A percentile compares a stretch with the other conserved stretches of the same genome.
These are phyloP conservation scores for Brettanomyces bruxellensis DNA, from an alignment of 805 yeast species.

Conservation along the genomic window DNA sequence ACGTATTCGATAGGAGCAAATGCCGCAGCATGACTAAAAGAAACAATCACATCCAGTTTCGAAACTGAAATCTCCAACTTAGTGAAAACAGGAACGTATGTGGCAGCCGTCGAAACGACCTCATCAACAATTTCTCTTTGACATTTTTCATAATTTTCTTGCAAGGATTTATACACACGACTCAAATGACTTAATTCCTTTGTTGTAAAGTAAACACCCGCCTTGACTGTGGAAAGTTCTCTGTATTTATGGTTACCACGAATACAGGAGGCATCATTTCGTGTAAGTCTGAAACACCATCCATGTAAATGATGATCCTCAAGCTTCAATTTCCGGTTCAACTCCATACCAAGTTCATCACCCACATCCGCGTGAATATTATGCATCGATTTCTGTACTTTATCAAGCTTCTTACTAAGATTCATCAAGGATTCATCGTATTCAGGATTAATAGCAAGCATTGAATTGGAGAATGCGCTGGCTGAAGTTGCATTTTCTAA, in stretches of 20 bases:
- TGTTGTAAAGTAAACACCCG: slow-evolving; percentile 91
- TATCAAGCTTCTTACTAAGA: slow-evolving; percentile 50
- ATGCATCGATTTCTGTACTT: slow-evolving; percentile 44
- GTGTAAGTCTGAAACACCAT: slow-evolving; percentile 89
- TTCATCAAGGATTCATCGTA: slow-evolving; percentile 69
- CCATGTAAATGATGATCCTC: slow-evolving; percentile 86
- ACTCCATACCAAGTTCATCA: slow-evolving; percentile 69
- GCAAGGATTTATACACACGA: slow-evolving; percentile 45
- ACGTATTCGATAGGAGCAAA: slow-evolving; percentile 78
- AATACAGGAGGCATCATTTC: slow-evolving; percentile 77
- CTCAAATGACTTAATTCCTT: slow-evolving; percentile 51
- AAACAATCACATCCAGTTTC: slow-evolving; percentile 70
- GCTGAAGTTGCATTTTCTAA: slow-evolving; percentile 63
- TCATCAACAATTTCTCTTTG: slow-evolving; percentile 77
- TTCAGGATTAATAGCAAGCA: slow-evolving; percentile 76
- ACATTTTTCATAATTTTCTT: slow-evolving; percentile 59
- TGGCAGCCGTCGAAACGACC: slow-evolving; percentile 68
- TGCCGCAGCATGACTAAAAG: slow-evolving; percentile 79
- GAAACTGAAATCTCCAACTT: slow-evolving; percentile 57
- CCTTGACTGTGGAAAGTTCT: slow-evolving; percentile 87
- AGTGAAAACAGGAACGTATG: slow-evolving; percentile 73
- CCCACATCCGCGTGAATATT: slow-evolving; percentile 55
- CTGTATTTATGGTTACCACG: slow-evolving; percentile 54
- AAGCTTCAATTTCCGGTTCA: slow-evolving; percentile 80
- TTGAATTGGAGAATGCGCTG: slow-evolving; percentile 13